Conservation (phyloP, 805 yeast species). For the Pichia deserticola region DNA sequence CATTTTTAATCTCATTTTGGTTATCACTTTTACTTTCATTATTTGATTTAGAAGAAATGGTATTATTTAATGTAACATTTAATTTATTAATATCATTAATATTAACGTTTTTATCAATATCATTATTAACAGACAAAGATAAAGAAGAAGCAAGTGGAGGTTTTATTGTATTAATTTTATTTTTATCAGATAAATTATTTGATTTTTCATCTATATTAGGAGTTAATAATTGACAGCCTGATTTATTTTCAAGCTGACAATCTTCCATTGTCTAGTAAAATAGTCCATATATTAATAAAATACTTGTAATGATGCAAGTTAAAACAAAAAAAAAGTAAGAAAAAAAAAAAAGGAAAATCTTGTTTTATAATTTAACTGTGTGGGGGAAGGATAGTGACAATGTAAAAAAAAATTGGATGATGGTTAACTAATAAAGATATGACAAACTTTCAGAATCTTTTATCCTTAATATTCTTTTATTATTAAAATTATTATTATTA, state of each 20-base stretch:
- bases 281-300: too few species aligned
- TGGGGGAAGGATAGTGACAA: neutral
- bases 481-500: too few species aligned
- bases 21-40: too few species aligned
- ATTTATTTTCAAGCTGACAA: neutral
- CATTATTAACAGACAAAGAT: too few species aligned
- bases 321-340: neutral
- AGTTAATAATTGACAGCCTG: neutral
- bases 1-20: too few species aligned
- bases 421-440: neutral
- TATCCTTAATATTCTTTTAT: too few species aligned
- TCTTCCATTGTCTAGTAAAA: neutral
- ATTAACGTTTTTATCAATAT: neutral
- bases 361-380: neutral
- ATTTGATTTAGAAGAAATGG: too few species aligned
- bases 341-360: too few species aligned
- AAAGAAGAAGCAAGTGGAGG: too few species aligned
- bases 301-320: neutral
- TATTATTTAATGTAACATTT: too few species aligned
- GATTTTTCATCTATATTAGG: neutral
- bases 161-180: neutral
- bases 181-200: neutral
- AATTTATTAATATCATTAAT: too few species aligned
- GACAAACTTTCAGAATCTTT: too few species aligned
- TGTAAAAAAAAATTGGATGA: neutral